A percentile compares a stretch with the other conserved stretches of the same genome.
Conservation (phyloP, 1,284 basidiomycete genomes). For the Mycena citricolor region DNA sequence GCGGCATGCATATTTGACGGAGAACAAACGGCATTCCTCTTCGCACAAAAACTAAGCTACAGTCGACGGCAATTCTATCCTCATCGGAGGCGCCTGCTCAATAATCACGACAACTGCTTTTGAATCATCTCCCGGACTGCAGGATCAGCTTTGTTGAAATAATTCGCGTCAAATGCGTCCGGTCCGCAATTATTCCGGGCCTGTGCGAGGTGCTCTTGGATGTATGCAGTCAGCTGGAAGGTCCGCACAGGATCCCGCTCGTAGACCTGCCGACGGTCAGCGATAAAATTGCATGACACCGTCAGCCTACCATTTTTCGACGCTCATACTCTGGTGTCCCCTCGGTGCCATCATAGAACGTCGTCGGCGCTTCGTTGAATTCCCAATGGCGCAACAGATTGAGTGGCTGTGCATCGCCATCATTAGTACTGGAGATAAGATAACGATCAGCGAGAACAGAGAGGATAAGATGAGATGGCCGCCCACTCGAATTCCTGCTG, state of each 20-base stretch:
- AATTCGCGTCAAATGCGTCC: constrained; percentile 54
- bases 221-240: constrained; percentile 55
- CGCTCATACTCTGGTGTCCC: constrained; percentile 70
- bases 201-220: constrained; percentile 57
- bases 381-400: constrained; percentile 67
- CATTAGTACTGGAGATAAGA: too few relatives aligned
- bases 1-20: too few relatives aligned
- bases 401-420: constrained; percentile 31
- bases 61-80: background rate
- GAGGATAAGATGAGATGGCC: constrained; percentile 12
- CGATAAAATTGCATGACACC: background rate
- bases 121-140: constrained; percentile 69
- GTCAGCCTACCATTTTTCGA: constrained; percentile 56
- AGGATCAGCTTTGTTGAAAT: constrained; percentile 66
- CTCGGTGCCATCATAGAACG: constrained; percentile 58
- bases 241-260: constrained; percentile 69
- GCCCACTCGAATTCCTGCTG: too few relatives aligned
- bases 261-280: constrained; percentile 48
- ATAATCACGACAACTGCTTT: constrained; percentile 44
- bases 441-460: constrained; percentile 4
- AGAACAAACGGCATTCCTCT: too few relatives aligned
- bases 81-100: too few relatives aligned
- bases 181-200: constrained; percentile 59
- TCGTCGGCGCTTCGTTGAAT: constrained; percentile 49
- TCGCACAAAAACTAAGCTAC: background rate